Evolutionary conservation across 495 filamentous ascomycete genomes (phyloP).

Genomic region (Aspergillus hancockii): DNA sequence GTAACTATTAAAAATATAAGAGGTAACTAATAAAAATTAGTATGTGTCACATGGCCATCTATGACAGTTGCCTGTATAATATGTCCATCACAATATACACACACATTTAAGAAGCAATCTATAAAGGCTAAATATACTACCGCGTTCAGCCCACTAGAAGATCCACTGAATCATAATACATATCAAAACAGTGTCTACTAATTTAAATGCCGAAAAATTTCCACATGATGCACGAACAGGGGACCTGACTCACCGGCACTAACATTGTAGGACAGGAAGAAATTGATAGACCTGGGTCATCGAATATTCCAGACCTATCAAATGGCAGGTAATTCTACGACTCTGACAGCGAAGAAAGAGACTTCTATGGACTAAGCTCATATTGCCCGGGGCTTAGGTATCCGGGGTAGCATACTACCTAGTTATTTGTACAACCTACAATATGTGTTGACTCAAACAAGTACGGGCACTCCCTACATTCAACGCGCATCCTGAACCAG

Average conservation of each 20-base stretch:
- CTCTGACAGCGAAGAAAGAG: background rate
- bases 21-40: background rate
- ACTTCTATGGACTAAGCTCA: background rate
- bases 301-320: constrained; percentile 2
- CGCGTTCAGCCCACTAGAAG: background rate
- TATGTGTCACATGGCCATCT: background rate
- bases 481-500: background rate
- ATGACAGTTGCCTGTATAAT: background rate
- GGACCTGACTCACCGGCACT: background rate
- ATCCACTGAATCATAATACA: background rate
- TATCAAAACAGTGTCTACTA: background rate
- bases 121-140: background rate
- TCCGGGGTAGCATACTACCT: background rate
- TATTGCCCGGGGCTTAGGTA: background rate
- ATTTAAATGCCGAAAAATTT: background rate
- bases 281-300: background rate
- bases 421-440: background rate
- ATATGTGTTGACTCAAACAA: background rate
- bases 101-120: background rate
- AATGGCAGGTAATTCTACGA: constrained; percentile 1
- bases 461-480: background rate
- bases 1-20: too few relatives aligned
- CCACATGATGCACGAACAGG: background rate
- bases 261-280: background rate
- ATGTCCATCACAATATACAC: background rate